Evolutionary conservation across 306 rosid genomes (phyloP), one percentile per base, ranked within the genome.

Genomic region (Corylus heterophylla): DNA sequence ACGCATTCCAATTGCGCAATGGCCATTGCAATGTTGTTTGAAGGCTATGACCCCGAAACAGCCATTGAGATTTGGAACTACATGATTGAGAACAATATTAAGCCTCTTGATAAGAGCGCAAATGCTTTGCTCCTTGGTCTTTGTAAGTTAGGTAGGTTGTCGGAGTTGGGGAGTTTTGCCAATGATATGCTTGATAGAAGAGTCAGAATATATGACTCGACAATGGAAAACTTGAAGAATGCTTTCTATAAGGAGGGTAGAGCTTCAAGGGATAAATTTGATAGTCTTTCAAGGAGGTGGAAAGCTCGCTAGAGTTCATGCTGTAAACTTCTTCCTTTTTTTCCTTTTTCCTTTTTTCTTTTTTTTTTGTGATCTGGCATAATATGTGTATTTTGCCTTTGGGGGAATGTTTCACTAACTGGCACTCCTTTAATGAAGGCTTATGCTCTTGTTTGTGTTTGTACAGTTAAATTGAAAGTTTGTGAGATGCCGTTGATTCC

Each of bases 101-200:
- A 86, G 71, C 91, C 87, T 18, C 88, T 87, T 58, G 87, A 88
- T 37, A 81, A 72, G n/a, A 80, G 92, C 18, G 92, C 95, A 3
- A 90, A 90, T 79, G 90, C 85, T 0, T 63, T 90, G 79, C 90
- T 92, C 14, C n/a, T 90, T 80, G 97, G 95, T 11, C 87, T 90
- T 71, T 82, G 84, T 80, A 82, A 83, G 37, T 71, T 90, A 44
- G 83, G 75, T 61, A 87, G 95, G 80, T 76, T 90, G 12, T 49
- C 89, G 0, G 91, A 92, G 87, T 73, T 81, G 44, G 86, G 79
- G 84, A 86, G 92, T 76, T 61, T 42, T 37, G 86, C 81, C 0
- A 87, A 92, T 17, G 92, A 87, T 66, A 81, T 92, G 87, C 83
- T 92, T 0, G 85, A 92, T 80, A 78, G 71, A 71, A 85, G 83